Evolutionary conservation across 2,329 filamentous ascomycete species (phyloP).

Genomic region (Ciborinia camelliae): DNA sequence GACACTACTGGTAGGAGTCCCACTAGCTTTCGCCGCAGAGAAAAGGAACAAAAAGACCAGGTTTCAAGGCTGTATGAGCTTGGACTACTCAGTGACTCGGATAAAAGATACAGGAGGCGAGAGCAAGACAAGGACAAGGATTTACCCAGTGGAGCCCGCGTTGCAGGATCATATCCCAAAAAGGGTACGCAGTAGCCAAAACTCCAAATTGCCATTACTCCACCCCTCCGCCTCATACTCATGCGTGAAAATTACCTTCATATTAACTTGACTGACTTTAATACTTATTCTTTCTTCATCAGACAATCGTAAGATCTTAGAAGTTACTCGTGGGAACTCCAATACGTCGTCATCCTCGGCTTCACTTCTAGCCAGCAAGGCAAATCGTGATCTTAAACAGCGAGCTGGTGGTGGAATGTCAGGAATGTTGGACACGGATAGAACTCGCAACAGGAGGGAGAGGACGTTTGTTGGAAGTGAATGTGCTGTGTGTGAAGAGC

Average conservation of each 20-base stretch:
- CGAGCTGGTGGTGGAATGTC: slow-evolving; percentile 47
- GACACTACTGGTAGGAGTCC: slow-evolving; percentile 13
- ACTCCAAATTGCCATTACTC: slow-evolving; percentile 25
- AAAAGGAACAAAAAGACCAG: slow-evolving; percentile 29
- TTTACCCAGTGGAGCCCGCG: slow-evolving; percentile 30
- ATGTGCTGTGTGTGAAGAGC: slow-evolving; percentile 95
- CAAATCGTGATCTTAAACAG: slow-evolving; percentile 29
- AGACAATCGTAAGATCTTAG: slow-evolving; percentile 21
- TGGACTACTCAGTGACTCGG: slow-evolving; percentile 33
- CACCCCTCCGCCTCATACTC: slow-evolving; percentile 23
- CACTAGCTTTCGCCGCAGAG: slow-evolving; percentile 18
- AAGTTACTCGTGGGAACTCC: slow-evolving; percentile 19
- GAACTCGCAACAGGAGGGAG: slow-evolving; percentile 77
- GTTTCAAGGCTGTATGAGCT: slow-evolving; percentile 37
- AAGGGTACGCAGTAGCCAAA: slow-evolving; percentile 31
- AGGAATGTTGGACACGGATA: slow-evolving; percentile 69
- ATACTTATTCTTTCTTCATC: slow-evolving; percentile 4
- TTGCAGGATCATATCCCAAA: slow-evolving; percentile 34
- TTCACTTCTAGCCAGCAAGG: slow-evolving; percentile 23
- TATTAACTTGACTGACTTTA: slow-evolving; percentile 24
- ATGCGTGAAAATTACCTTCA: slow-evolving; percentile 14
- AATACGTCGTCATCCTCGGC: slow-evolving; percentile 18
- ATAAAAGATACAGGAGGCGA: slow-evolving; percentile 35
- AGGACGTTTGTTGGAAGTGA: slow-evolving; percentile 92
- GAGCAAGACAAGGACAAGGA: slow-evolving; percentile 32